Base-by-base conservation (phyloP, 169 alveolate genomes). In the Theileria annulata region DNA sequence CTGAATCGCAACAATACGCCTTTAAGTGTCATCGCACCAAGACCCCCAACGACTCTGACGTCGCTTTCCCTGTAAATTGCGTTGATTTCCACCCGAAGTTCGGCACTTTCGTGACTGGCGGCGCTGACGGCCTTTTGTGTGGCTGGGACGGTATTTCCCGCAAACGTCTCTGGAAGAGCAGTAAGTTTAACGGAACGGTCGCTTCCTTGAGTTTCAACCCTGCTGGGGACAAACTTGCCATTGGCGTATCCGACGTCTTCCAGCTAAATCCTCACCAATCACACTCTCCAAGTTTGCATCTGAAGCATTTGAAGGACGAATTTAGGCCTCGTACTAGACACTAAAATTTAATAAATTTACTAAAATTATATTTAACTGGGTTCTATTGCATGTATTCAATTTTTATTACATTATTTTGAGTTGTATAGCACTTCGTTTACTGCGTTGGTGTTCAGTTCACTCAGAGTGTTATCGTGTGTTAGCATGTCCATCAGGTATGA, bases 81-180 rank as follows among this genome's bases (percentile, higher is more conserved):
- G 87, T 95, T 33, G 94, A 94, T 35, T 96, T 96, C 83, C 97
- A 96, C 71, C 94, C 91, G 8, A 88, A 82, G 68, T 94, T 80
- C 70, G 96, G 96, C 27, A 95, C 98, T 4, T 95, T 96, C 75
- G 96, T 94, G 31, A 96, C 99, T 4, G 96, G 95, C 28, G 99
- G 99, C 25, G 94, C 95, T 23, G 99, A 96, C 72, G 99, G 99
- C 27, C 87, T 91, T 25, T 94, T 94, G 68, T 92, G 94, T 64
- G 92, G 94, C 49, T 96, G 98, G 98, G 98, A 96, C 70, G 97
- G 97, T 72, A 80, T 86, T 54, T 91, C 94, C 71, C 93, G 94
- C 76, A 93, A 95, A 83, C 83, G 97, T 62, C 90, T 96, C 28
- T 92, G 97, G 92, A 74, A 71, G 63, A 92, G 94, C 30, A 79